Evolutionary conservation across 192 early-diverging fungal genomes (phyloP), one percentile per base, ranked within the genome.

Genomic region (Coemansia reversa): DNA sequence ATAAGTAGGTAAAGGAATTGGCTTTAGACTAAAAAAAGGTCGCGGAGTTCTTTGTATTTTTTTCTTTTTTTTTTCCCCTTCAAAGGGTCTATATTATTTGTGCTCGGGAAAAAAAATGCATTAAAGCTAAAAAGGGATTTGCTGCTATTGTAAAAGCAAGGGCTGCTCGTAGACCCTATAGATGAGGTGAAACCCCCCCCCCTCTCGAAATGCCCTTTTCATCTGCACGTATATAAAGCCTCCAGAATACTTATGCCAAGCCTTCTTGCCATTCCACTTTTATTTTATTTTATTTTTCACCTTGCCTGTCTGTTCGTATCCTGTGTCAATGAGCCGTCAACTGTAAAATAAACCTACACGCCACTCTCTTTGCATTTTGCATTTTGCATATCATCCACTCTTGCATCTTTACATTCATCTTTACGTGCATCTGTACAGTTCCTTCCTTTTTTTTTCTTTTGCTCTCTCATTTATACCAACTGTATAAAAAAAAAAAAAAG

Each of bases 201-300:
- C n/a, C n/a, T n/a, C n/a, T n/a, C n/a, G n/a, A 55, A 53, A 35
- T 58, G 35, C 25, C n/a, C 56, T 16, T 48, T 49, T 47, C 59
- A 8, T 48, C n/a, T 59, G 39, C 39, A 16, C 20, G 30, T 62
- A 62, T 58, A 29, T 52, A 52, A 62, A 62, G 59, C 30, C 50
- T 24, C 49, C 60, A 35, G 48, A 14, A 9, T 9, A 45, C 39
- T 45, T 16, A 45, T 16, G 39, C 39, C 39, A 45, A 45, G 39
- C 39, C 39, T 45, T 45, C 39, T 45, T 14, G 30, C 8, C 51
- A 55, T 8, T 28, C 27, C 45, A 53, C 45, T 25, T 62, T 18
- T 51, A 62, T 18, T 48, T 20, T 39, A 50, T 51, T 52, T 29
- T 8, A 47, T 48, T 25, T 23, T 51, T 39, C 50, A 62, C 39